phyloP scores from a whole-genome alignment of 2,329 filamentous ascomycete genomes.

The Paraphaeosphaeria sporulosa region DNA sequence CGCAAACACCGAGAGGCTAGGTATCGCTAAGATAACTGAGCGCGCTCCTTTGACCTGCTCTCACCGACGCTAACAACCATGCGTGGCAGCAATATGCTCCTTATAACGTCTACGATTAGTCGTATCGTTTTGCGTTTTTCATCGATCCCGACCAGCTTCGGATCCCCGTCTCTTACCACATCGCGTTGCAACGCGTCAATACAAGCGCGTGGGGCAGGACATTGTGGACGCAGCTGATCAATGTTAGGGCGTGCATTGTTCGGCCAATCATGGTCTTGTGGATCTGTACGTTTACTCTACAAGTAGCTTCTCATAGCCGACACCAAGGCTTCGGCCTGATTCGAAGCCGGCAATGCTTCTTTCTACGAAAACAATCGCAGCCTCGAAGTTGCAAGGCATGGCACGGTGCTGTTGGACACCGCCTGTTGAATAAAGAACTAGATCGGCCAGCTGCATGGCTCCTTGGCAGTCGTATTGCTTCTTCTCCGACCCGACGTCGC shows the following conservation, averaged over 20 bases:
- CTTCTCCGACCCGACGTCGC: slow-evolving; percentile 4
- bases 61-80: neutral
- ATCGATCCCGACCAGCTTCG: too few species aligned
- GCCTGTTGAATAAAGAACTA: neutral
- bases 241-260: neutral
- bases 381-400: neutral
- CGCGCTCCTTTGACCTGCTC: neutral
- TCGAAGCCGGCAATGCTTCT: neutral
- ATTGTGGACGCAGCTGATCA: neutral
- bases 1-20: too few species aligned
- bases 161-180: neutral
- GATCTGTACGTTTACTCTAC: neutral
- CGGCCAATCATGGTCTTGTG: neutral
- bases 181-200: neutral
- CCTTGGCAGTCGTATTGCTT: slow-evolving; percentile 11
- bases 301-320: neutral
- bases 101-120: neutral
- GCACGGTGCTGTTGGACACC: neutral
- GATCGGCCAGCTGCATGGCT: slow-evolving; percentile 1
- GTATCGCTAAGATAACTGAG: too few species aligned
- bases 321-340: neutral
- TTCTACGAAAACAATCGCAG: neutral
- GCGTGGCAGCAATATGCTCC: neutral
- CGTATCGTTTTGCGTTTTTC: neutral
- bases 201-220: neutral